Base-by-base conservation (phyloP, 2,329 filamentous ascomycete genomes). In the Cladobotryum mycophilum region DNA sequence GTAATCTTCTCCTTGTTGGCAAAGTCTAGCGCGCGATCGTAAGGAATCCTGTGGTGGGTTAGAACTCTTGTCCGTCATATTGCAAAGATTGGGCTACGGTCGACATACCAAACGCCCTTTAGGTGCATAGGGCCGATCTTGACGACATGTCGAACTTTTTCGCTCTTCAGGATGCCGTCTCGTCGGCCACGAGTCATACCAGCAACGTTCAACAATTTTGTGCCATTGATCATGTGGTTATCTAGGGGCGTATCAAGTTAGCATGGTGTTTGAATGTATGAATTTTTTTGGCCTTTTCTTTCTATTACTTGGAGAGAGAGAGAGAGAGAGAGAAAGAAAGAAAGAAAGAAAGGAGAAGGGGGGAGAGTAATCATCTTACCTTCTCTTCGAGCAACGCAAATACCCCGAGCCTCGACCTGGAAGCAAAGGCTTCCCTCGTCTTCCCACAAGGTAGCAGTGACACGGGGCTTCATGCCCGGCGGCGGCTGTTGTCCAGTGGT, bases 1-100 rank as follows among this genome's bases (percentile, higher is more conserved):
- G 93, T 97, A 57, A 97, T 99, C 74, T 97, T 97, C 71, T 99
- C 93, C 78, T 96, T 97, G 75, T 99, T 99, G 58, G 93, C 93
- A 67, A 99, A 97, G 62, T 97, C 93, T 48, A 99, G 75, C n/a
- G 93, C 93, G 58, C 93, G 86, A 61, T 97, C 93, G 62, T 95
- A 97, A 2, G 93, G 93, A 63, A 99, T 99, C 91, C 91, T 96
- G 60, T 15, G 45, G 53, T 57, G 57, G 56, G 55, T 68, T 58
- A 67, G 66, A 30, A 30, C 25, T 30, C 49, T 34, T 14, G 3
- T 11, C 36, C 25, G 14, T 1, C 17, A 22, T 60, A 58, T 58
- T 51, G 61, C 46, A 56, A 22, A 46, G 20, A 5, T 15, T 38
- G 45, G 45, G 49, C 34, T 48, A 38, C 8, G n/a, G n/a, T 17